These are phyloP conservation scores for Thraustochytrium sp. DNA, from an alignment of 352 stramenopile genomes.

Conservation along the genomic window DNA sequence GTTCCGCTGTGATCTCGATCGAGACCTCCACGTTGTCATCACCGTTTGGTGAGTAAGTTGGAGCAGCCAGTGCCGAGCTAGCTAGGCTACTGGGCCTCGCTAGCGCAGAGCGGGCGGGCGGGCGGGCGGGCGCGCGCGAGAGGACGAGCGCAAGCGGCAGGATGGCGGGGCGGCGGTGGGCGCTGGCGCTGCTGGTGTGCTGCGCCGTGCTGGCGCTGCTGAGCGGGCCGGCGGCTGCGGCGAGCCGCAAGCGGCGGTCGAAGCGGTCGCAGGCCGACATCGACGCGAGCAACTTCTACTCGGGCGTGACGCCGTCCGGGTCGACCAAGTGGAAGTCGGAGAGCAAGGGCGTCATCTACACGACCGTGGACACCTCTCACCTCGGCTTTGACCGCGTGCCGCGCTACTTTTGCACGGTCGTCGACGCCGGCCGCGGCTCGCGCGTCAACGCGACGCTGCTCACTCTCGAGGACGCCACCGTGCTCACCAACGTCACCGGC, in stretches of 20 bases:
- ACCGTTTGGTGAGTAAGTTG: too few relatives aligned
- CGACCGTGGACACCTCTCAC: constrained; percentile 14
- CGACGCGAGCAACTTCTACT: constrained; percentile 24
- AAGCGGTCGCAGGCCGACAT: background rate
- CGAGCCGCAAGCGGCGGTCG: background rate
- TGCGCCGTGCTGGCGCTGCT: background rate
- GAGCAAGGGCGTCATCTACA: constrained; percentile 23
- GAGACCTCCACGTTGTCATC: too few relatives aligned
- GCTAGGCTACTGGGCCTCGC: too few relatives aligned
- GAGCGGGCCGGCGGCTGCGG: background rate
- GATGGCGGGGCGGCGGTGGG: too few relatives aligned
- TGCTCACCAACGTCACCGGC: constrained; percentile 15
- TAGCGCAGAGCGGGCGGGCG: too few relatives aligned
- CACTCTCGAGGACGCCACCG: background rate
- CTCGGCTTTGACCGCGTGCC: constrained; percentile 27
- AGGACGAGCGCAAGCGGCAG: too few relatives aligned
- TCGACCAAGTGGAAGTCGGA: constrained; percentile 29
- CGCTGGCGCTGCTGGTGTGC: background rate
- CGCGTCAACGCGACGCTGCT: background rate
- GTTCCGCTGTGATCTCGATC: too few relatives aligned
- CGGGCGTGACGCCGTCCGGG: constrained; percentile 21
- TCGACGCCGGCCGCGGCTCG: background rate
- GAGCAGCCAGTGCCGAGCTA: too few relatives aligned
- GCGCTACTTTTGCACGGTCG: constrained; percentile 33
- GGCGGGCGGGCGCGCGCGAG: too few relatives aligned